Evolutionary conservation across 495 filamentous ascomycete species (phyloP), one percentile per base, ranked within the genome.

Genomic region (Cercophora scortea): DNA sequence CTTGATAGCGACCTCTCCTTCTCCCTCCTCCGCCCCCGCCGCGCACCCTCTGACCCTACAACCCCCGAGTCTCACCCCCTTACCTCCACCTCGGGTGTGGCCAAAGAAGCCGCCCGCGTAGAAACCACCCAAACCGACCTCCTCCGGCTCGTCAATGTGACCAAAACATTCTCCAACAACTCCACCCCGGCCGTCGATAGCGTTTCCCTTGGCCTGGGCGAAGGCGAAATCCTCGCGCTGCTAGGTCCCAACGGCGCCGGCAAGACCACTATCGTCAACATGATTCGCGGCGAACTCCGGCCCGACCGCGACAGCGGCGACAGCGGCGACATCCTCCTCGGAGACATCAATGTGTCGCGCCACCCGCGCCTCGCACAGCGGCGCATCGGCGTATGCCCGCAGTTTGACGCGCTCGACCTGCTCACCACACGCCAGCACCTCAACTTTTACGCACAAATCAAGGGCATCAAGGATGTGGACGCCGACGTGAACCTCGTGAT

Each of bases 221-320:
- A 77, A 25, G 81, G 85, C 42, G 85, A 91, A 62, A 83, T 89
- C 15, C 89, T 92, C 62, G 87, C 87, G 10, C 78, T 92, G 1
- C 78, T 95, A 3, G 89, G 89, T 6, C 87, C 88, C 10, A 95
- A 95, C 61, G 88, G 87, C 12, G 89, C 89, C 0, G 89, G 89
- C 40, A 94, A 94, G 63, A 84, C 81, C 3, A 91, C 87, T 4
- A 88, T 83, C 2, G 89, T 93, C 66, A 83, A 80, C 35, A 71
- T 92, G 41, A 85, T 95, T 61, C 78, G 88, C 47, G 89, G 87
- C 9, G 43, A 45, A 18, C 7, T 89, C 41, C 76, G 78, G 25
- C 86, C 87, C 0, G 74, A 76, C 12, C 18, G 16, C 34, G 70
- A 70, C 33, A 69, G 86, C 41, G n/a, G 16, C 34, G 70, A 70